These are phyloP conservation scores for Cladosporium phlei DNA, from an alignment of 2,329 filamentous ascomycete species.

Conservation along the genomic window DNA sequence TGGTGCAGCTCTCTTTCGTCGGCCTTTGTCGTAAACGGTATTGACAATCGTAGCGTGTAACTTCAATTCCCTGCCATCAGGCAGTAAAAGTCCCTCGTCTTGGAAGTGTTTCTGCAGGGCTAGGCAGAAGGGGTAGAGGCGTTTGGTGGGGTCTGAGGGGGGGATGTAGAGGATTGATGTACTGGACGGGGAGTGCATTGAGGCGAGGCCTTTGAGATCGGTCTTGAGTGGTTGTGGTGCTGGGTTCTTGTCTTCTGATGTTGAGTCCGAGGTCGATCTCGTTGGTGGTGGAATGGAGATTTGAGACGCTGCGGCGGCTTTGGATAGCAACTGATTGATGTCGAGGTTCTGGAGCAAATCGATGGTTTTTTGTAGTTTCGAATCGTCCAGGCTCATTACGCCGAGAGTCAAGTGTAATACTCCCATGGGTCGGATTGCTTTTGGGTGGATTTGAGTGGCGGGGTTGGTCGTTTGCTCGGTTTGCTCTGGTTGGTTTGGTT, in stretches of 20 bases:
- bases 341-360: constrained; percentile 30
- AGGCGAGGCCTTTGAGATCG: constrained; percentile 46
- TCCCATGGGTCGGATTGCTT: constrained; percentile 69
- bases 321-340: constrained; percentile 20
- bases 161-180: constrained; percentile 63
- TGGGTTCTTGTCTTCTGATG: neutral
- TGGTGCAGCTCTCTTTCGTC: neutral
- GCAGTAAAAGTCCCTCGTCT: constrained; percentile 51
- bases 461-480: neutral
- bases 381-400: constrained; percentile 67
- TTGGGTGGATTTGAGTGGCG: constrained; percentile 26
- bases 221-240: constrained; percentile 32
- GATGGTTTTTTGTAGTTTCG: constrained; percentile 47
- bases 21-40: constrained; percentile 65
- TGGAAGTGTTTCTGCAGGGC: constrained; percentile 52
- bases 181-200: constrained; percentile 57
- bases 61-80: constrained; percentile 60
- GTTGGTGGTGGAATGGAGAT: neutral
- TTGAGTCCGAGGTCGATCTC: constrained; percentile 1
- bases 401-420: constrained; percentile 84
- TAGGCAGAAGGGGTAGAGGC: constrained; percentile 55
- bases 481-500: constrained; percentile 5
- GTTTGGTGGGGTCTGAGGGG: constrained; percentile 50
- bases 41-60: constrained; percentile 85
- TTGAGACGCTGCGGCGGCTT: neutral